A percentile compares a stretch with the other conserved stretches of the same genome.
phyloP scores from a whole-genome alignment of 2,329 filamentous ascomycete species.

The Xylaria digitata region DNA sequence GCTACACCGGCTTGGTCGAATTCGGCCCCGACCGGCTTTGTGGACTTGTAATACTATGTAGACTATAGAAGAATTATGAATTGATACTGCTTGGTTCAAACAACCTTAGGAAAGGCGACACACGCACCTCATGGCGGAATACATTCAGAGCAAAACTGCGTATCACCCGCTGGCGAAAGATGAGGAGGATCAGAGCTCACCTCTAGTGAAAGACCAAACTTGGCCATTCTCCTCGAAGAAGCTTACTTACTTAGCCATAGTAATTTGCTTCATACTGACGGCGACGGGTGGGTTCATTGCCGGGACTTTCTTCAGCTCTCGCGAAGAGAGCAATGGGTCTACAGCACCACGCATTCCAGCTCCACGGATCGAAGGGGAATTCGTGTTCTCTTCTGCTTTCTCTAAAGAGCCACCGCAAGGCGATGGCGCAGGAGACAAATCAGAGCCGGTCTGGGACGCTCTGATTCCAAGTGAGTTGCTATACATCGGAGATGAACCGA shows the following conservation, averaged over 20 bases:
- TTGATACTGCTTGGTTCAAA: not conserved
- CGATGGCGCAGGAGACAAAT: constrained; percentile 21
- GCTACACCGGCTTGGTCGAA: not conserved
- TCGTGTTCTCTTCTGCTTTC: constrained; percentile 29
- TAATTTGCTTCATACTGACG: constrained; percentile 2
- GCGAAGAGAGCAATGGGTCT: not conserved
- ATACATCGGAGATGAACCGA: not conserved
- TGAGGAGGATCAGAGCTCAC: constrained; percentile 11
- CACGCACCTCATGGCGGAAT: constrained; percentile 4
- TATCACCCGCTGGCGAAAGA: constrained; percentile 11
- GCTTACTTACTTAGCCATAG: constrained; percentile 5
- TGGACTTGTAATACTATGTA: not conserved
- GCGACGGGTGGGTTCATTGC: constrained; percentile 5
- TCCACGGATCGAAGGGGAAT: constrained; percentile 19
- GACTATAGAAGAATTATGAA: not conserved
- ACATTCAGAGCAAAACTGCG: not conserved
- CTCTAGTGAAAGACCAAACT: not conserved
- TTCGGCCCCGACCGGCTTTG: not conserved
- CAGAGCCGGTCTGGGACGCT: constrained; percentile 36
- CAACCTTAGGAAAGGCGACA: not conserved
- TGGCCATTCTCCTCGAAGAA: not conserved
- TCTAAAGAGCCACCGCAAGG: constrained; percentile 28
- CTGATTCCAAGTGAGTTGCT: constrained; percentile 32
- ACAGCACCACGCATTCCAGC: constrained; percentile 26
- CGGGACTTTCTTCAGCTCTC: constrained; percentile 3